These are phyloP conservation scores for Boechera divaricarpa DNA, from an alignment of 345 rosid species.

Conservation along the genomic window DNA sequence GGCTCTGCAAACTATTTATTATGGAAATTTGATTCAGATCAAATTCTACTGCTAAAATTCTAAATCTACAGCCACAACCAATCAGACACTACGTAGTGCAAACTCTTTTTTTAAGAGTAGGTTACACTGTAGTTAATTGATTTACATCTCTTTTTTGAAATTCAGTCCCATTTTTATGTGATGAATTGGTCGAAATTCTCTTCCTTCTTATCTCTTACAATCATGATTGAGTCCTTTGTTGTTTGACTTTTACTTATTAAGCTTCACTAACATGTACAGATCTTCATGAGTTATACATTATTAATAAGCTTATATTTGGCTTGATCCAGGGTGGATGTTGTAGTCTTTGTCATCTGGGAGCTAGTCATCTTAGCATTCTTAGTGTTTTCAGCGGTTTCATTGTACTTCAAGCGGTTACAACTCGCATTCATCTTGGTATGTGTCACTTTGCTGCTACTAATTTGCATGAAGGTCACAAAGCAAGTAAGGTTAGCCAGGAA, in stretches of 20 bases:
- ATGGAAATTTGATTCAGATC: no score
- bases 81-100: no score
- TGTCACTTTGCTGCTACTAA: constrained; percentile 74
- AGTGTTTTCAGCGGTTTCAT: constrained; percentile 92
- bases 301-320: constrained; percentile 15
- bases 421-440: constrained; percentile 83
- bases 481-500: constrained; percentile 83
- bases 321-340: constrained; percentile 93
- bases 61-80: no score
- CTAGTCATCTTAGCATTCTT: constrained; percentile 87
- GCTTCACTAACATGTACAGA: neutral
- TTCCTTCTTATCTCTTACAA: neutral
- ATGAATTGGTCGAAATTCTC: neutral
- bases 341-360: constrained; percentile 94
- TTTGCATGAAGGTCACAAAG: constrained; percentile 92
- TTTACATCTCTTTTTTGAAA: neutral
- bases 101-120: neutral
- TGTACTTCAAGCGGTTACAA: constrained; percentile 78
- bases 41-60: no score
- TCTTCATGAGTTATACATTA: constrained; percentile 22
- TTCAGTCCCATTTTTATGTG: neutral
- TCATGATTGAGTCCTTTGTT: neutral
- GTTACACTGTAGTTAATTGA: neutral
- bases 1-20: no score
- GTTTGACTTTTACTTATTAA: neutral